Evolutionary conservation across 495 filamentous ascomycete species (phyloP), one percentile per base, ranked within the genome.

Genomic region (Elasticomyces elasticus): DNA sequence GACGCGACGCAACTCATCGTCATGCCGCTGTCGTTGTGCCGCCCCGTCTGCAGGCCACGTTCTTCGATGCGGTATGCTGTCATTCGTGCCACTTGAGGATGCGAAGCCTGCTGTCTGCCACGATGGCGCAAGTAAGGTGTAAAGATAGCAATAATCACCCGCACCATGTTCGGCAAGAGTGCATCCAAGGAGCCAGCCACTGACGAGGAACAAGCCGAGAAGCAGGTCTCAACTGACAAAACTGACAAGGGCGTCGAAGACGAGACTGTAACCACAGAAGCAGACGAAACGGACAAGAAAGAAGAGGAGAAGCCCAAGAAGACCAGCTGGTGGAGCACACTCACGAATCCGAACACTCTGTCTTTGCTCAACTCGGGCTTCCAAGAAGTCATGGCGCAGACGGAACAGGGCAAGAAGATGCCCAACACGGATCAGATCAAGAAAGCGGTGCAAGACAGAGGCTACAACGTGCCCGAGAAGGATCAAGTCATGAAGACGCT

Each of bases 401-500:
- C 17, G 7, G 17, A 20, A 25, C 5, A 28, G 33, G 45, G 19
- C 19, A 15, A 23, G 31, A 44, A 44, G 5, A 49, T 37, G 33
- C 28, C 31, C 5, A 27, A 31, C 48, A 37, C 31, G 19, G 47
- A 49, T 9, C 25, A 49, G 47, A 25, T 49, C 6, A 33, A 33
- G 47, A 35, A 49, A 28, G 47, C 51, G 5, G 3, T 47, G 11
- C 7, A 45, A 5, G 47, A 49, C 47, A 33, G 35, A 22, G 28
- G 9, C 6, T 28, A 15, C 12, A 24, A 35, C 10, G 12, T 19
- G 12, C 10, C 25, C 10, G 5, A 52, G 33, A 48, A 40, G 26
- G 44, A 55, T 17, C 53, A 55, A 30, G 22, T 55, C 19, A 49
- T 55, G 44, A 49, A 49, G 40, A 38, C 28, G 9, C 10, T 55